Conservation (phyloP, 805 yeast genomes). For the Diddensiella transvaalensis region DNA sequence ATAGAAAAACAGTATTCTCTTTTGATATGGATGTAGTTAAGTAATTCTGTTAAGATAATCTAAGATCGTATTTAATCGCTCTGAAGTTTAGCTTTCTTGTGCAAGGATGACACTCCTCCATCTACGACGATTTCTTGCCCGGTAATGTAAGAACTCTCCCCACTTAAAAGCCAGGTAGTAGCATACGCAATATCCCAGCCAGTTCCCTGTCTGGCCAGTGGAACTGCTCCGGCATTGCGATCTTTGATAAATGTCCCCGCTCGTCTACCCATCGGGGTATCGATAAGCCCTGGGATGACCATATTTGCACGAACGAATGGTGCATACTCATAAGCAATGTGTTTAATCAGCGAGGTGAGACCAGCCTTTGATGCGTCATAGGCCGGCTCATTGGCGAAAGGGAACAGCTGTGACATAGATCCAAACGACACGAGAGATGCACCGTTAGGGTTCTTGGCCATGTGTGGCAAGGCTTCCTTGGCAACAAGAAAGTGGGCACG, state of each 20-base stretch:
- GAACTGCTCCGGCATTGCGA: constrained; percentile 3
- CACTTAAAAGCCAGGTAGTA: constrained; percentile 1
- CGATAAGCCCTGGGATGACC: constrained; percentile 2
- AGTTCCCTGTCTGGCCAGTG: constrained; percentile 3
- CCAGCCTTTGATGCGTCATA: constrained; percentile 2
- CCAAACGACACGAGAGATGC: constrained; percentile 1
- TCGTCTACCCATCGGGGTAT: constrained; percentile 3
- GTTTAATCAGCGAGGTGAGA: constrained; percentile 1
- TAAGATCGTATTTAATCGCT: background rate
- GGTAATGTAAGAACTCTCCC: constrained; percentile 2
- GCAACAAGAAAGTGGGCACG: constrained; percentile 3
- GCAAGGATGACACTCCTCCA: constrained; percentile 1
- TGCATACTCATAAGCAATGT: constrained; percentile 1
- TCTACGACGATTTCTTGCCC: constrained; percentile 3
- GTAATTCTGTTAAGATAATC: too few relatives aligned
- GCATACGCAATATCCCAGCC: constrained; percentile 3
- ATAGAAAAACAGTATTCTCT: too few relatives aligned
- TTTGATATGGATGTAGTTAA: too few relatives aligned
- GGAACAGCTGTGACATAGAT: constrained; percentile 1
- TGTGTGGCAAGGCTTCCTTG: constrained; percentile 1
- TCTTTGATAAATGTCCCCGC: constrained; percentile 2
- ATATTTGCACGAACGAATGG: constrained; percentile 2
- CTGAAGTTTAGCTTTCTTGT: background rate
- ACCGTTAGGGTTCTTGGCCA: constrained; percentile 4
- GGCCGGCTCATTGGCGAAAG: constrained; percentile 3